These are phyloP conservation scores for Chytriomyces hyalinus DNA, from an alignment of 192 early-diverging fungal species.

Conservation along the genomic window DNA sequence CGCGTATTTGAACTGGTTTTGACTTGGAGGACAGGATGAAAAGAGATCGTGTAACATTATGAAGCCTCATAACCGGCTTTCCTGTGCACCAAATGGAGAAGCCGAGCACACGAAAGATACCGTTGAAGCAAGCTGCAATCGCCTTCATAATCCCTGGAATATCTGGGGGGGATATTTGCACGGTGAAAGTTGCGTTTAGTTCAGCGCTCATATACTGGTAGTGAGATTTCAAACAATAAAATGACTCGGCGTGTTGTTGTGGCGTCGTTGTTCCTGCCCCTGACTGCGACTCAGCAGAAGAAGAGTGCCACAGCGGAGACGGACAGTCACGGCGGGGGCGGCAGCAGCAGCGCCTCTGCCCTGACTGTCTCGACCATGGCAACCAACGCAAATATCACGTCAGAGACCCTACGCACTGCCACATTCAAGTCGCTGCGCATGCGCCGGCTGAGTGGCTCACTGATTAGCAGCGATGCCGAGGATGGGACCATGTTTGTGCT, in stretches of 20 bases:
- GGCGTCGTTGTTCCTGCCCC: slow-evolving; percentile 76
- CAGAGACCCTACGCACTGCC: background rate
- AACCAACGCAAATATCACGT: background rate
- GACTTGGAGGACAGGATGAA: too few species aligned
- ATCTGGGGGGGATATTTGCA: too few species aligned
- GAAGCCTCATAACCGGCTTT: background rate
- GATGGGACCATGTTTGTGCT: background rate
- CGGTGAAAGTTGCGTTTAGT: too few species aligned
- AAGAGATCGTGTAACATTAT: too few species aligned
- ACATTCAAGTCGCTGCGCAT: slow-evolving; percentile 23
- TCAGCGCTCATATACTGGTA: too few species aligned
- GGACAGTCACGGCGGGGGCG: background rate
- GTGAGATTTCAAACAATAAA: too few species aligned
- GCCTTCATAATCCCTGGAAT: too few species aligned
- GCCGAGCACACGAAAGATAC: background rate
- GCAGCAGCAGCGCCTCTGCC: background rate
- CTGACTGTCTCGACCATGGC: background rate
- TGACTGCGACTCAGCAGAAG: slow-evolving; percentile 57
- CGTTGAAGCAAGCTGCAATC: background rate
- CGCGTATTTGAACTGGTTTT: too few species aligned
- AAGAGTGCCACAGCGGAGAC: background rate
- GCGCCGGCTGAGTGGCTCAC: slow-evolving; percentile 2
- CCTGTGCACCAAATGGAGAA: background rate
- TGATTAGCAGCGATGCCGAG: too few species aligned
- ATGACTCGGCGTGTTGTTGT: slow-evolving; percentile 54